Evolutionary conservation across 2,329 filamentous ascomycete genomes (phyloP).

Genomic region (Aspergillus sp.): DNA sequence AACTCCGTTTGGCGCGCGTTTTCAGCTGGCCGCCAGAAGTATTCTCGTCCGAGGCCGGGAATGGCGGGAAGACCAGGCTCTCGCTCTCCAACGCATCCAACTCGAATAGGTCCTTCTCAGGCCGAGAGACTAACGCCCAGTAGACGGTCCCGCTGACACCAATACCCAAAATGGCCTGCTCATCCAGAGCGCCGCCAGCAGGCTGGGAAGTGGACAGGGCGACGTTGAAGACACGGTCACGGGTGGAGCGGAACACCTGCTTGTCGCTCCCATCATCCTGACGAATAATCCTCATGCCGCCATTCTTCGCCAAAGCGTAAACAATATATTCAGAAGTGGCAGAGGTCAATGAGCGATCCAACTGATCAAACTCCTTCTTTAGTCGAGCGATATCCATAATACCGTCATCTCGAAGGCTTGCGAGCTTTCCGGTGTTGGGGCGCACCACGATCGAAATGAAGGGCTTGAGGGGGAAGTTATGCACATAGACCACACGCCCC

Average conservation of each 20-base stretch:
- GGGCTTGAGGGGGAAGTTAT: constrained; percentile 93
- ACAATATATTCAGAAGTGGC: constrained; percentile 87
- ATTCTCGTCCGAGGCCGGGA: constrained; percentile 78
- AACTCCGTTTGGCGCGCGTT: constrained; percentile 86
- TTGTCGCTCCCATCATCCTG: constrained; percentile 89
- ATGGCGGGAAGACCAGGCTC: constrained; percentile 82
- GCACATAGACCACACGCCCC: constrained; percentile 63
- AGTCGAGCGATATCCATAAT: constrained; percentile 89
- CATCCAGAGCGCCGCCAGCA: constrained; percentile 46
- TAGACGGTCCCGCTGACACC: constrained; percentile 95
- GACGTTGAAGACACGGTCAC: constrained; percentile 92
- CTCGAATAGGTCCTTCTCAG: constrained; percentile 70
- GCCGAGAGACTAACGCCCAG: constrained; percentile 74
- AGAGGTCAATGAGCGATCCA: constrained; percentile 85
- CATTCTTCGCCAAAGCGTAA: constrained; percentile 88
- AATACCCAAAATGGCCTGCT: constrained; percentile 82
- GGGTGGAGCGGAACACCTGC: constrained; percentile 82
- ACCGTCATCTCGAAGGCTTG: constrained; percentile 63
- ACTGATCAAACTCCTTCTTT: constrained; percentile 96
- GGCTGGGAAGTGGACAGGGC: constrained; percentile 64
- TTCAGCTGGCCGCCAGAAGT: constrained; percentile 87
- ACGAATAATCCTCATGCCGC: constrained; percentile 83
- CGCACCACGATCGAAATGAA: constrained; percentile 81
- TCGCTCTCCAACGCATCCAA: constrained; percentile 72
- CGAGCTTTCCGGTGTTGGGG: constrained; percentile 37